Conservation (phyloP, 441 rosid species). For the Breynia disticha region DNA sequence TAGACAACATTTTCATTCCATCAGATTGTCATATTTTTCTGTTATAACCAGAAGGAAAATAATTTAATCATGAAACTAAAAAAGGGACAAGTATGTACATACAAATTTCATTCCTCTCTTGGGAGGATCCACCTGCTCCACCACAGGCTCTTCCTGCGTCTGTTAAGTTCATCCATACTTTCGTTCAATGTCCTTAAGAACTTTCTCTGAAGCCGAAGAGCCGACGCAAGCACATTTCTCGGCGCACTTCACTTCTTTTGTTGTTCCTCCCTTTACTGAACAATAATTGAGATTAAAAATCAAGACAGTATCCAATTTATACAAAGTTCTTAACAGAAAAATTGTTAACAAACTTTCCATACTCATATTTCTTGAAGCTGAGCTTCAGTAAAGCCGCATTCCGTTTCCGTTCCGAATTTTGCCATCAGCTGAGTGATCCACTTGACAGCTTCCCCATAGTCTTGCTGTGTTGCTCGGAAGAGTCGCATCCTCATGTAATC, state of each 20-base stretch:
- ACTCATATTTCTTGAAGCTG: slow-evolving; percentile 78
- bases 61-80: slow-evolving; percentile 13
- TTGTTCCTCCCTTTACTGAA: slow-evolving; percentile 57
- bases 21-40: slow-evolving; percentile 5
- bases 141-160: slow-evolving; percentile 71
- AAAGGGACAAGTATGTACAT: slow-evolving; percentile 13
- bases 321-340: neutral
- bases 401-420: slow-evolving; percentile 78
- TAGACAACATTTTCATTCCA: slow-evolving; percentile 16
- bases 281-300: neutral
- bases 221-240: slow-evolving; percentile 76
- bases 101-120: slow-evolving; percentile 52
- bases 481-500: slow-evolving; percentile 54
- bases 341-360: slow-evolving; percentile 18
- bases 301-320: neutral
- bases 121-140: slow-evolving; percentile 99
- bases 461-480: slow-evolving; percentile 81
- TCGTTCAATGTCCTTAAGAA: slow-evolving; percentile 53
- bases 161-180: slow-evolving; percentile 67
- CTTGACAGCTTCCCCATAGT: slow-evolving; percentile 66
- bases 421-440: slow-evolving; percentile 85
- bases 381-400: slow-evolving; percentile 93
- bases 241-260: slow-evolving; percentile 42
- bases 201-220: slow-evolving; percentile 67
- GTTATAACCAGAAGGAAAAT: slow-evolving; percentile 12